Conservation (phyloP, 441 rosid genomes). For the Codiaeum variegatum region DNA sequence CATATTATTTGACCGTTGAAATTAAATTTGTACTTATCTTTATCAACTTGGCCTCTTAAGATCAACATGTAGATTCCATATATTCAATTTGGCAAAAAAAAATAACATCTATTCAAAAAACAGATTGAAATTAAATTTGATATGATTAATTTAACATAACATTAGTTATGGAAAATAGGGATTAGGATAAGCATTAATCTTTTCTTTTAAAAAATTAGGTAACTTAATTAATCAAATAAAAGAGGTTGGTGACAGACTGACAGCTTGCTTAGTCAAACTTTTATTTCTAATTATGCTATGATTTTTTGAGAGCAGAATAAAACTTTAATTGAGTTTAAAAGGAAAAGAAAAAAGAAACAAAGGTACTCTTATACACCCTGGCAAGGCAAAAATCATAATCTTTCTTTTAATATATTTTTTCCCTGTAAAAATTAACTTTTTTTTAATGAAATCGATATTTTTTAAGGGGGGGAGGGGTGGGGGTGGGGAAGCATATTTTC, state of each 20-base stretch:
- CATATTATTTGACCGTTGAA: too few species aligned
- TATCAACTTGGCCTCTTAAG: too few species aligned
- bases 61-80: too few species aligned
- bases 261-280: neutral
- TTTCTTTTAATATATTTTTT: neutral
- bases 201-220: neutral
- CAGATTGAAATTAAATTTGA: too few species aligned
- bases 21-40: too few species aligned
- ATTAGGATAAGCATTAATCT: neutral
- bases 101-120: too few species aligned
- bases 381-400: neutral
- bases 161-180: neutral
- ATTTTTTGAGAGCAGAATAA: neutral
- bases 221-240: neutral
- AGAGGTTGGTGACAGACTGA: neutral
- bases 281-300: neutral
- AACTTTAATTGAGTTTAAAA: neutral
- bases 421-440: neutral
- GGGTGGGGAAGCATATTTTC: too few species aligned
- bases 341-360: neutral
- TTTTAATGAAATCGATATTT: neutral
- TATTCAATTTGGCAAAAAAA: too few species aligned
- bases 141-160: too few species aligned
- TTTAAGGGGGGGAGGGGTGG: conserved; percentile 3
- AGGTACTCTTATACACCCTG: neutral